Conservation (phyloP, 1,284 basidiomycete species). For the Sporisorium iseilematis-ciliati region DNA sequence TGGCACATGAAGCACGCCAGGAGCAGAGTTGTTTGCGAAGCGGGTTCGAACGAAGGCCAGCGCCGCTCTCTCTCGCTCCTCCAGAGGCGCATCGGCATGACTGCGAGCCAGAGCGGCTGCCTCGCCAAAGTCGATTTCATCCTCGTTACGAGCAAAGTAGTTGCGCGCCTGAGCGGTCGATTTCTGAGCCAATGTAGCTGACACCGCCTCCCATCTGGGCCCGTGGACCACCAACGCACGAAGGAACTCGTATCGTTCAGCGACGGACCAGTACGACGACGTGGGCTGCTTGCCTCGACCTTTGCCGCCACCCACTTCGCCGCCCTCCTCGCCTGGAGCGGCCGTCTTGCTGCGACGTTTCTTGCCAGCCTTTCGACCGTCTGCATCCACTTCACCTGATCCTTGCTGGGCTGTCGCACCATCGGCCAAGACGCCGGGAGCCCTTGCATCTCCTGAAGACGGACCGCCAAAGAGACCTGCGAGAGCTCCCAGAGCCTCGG, state of each 20-base stretch:
- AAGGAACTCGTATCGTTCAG: slow-evolving; percentile 75
- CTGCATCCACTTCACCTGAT: slow-evolving; percentile 8
- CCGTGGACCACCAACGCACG: slow-evolving; percentile 78
- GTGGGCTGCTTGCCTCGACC: slow-evolving; percentile 58
- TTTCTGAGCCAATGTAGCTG: slow-evolving; percentile 81
- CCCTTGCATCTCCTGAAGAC: slow-evolving; percentile 10
- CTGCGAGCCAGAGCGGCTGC: slow-evolving; percentile 56
- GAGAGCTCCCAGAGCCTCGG: slow-evolving; percentile 70
- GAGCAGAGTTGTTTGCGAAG: slow-evolving; percentile 27
- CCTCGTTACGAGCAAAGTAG: slow-evolving; percentile 73
- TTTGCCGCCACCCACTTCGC: slow-evolving; percentile 23
- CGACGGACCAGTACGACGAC: slow-evolving; percentile 74
- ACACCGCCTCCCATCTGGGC: slow-evolving; percentile 81
- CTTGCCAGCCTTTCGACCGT: slow-evolving; percentile 38
- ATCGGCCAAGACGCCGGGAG: background rate
- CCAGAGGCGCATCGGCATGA: slow-evolving; percentile 49
- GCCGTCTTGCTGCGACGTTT: slow-evolving; percentile 42
- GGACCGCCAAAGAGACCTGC: slow-evolving; percentile 51
- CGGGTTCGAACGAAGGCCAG: slow-evolving; percentile 44
- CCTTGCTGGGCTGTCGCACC: slow-evolving; percentile 7
- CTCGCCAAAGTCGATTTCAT: slow-evolving; percentile 63
- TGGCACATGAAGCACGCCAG: slow-evolving; percentile 1
- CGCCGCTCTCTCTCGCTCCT: slow-evolving; percentile 46
- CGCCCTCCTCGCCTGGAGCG: slow-evolving; percentile 30
- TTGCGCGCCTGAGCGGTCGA: slow-evolving; percentile 82